Conservation (phyloP, 768 basidiomycete species). For the Vararia minispora region DNA sequence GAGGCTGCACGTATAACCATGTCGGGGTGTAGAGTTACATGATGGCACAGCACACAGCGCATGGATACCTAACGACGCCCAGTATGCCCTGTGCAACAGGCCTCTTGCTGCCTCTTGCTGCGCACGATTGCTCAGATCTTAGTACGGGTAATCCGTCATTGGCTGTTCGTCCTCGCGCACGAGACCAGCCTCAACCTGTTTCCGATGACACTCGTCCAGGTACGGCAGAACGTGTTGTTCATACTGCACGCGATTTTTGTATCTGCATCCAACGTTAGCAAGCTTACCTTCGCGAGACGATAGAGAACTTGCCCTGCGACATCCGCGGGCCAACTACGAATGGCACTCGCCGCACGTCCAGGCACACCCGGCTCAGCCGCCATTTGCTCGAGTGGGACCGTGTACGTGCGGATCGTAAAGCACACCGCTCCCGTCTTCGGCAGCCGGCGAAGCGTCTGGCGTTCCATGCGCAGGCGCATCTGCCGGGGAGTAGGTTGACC, state of each 20-base stretch:
- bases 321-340: constrained; percentile 57
- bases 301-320: no score
- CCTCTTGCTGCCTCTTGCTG: no score
- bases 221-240: constrained; percentile 24
- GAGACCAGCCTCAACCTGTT: constrained; percentile 20
- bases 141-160: no score
- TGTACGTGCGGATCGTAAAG: constrained; percentile 61
- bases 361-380: constrained; percentile 46
- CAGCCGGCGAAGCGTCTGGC: constrained; percentile 57
- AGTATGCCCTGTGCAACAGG: no score
- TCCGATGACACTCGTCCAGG: constrained; percentile 24
- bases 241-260: constrained; percentile 23
- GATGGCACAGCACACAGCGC: no score
- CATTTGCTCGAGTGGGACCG: constrained; percentile 42
- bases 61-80: no score
- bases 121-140: no score
- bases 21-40: no score
- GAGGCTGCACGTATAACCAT: no score
- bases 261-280: no score
- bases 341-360: constrained; percentile 48
- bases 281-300: no score
- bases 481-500: constrained; percentile 6
- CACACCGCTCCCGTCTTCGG: constrained; percentile 51
- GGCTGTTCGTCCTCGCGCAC: no score
- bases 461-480: constrained; percentile 48